Evolutionary conservation across 139 green algal species (phyloP).

Genomic region (Ulvella scutata): DNA sequence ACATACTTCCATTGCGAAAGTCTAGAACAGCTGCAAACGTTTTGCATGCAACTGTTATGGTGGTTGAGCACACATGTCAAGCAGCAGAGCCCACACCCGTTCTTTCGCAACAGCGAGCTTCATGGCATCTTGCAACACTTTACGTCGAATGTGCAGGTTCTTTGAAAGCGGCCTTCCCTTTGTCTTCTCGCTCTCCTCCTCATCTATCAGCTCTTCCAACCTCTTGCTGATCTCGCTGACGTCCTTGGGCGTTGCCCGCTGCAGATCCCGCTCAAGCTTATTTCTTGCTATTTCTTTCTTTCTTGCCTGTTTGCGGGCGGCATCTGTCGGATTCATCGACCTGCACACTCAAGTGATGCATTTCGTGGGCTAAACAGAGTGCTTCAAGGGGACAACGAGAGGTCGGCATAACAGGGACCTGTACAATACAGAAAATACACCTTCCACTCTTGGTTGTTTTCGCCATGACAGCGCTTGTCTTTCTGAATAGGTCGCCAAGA

Average conservation of each 20-base stretch:
- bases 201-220: conserved; percentile 51
- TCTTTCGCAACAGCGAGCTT: conserved; percentile 10
- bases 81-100: background rate
- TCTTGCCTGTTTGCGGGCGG: conserved; percentile 48
- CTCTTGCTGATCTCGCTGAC: conserved; percentile 37
- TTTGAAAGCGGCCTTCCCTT: conserved; percentile 26
- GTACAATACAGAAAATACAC: too few species aligned
- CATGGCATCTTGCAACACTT: conserved; percentile 54
- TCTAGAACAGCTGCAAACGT: too few species aligned
- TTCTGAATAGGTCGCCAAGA: too few species aligned
- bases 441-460: background rate
- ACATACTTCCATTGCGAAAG: too few species aligned
- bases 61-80: background rate
- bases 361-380: too few species aligned
- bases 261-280: conserved; percentile 69
- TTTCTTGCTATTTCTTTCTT: conserved; percentile 69
- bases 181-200: conserved; percentile 38
- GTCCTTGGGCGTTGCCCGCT: conserved; percentile 41
- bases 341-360: too few species aligned
- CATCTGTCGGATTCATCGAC: conserved; percentile 33
- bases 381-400: too few species aligned
- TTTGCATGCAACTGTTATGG: background rate
- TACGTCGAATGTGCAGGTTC: conserved; percentile 57
- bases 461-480: too few species aligned
- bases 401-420: too few species aligned